phyloP scores from a whole-genome alignment of 345 rosid species.

The Eucalyptus erythrocorys region DNA sequence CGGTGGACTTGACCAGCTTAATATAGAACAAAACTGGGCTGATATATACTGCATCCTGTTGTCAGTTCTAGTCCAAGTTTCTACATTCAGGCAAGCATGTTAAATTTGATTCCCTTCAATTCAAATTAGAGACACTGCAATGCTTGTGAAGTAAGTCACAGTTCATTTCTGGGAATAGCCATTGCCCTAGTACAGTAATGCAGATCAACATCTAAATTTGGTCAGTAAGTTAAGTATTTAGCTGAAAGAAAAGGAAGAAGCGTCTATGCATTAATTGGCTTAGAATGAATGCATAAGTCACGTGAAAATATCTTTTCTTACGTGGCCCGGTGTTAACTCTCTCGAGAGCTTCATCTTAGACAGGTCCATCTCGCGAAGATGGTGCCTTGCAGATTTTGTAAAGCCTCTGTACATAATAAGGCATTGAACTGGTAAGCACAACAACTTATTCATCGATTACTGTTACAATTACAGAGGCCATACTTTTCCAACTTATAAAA shows the following conservation, averaged over 20 bases:
- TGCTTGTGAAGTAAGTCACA: not conserved
- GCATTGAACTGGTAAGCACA: not conserved
- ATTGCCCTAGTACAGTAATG: not conserved
- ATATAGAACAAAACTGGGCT: not conserved
- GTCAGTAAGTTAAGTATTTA: not conserved
- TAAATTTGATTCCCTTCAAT: not conserved
- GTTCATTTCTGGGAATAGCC: not conserved
- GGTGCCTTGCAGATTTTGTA: slow-evolving; percentile 66
- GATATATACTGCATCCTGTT: not conserved
- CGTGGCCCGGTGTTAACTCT: slow-evolving; percentile 54
- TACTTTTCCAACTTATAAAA: not conserved
- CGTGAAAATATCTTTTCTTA: slow-evolving; percentile 1
- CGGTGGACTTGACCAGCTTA: not conserved
- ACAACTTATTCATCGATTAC: not conserved
- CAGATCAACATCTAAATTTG: not conserved
- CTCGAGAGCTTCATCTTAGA: slow-evolving; percentile 68
- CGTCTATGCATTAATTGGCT: not conserved
- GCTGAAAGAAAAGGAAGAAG: not conserved
- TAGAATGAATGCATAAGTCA: not conserved
- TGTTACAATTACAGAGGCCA: not conserved
- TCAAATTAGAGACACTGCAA: not conserved
- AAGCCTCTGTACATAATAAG: slow-evolving; percentile 31
- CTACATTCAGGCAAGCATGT: not conserved
- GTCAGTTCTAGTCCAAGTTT: not conserved
- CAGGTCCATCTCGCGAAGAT: slow-evolving; percentile 58